A percentile compares a stretch with the other conserved stretches of the same genome.
Conservation (phyloP, 305 asterid species). For the Withania somnifera region DNA sequence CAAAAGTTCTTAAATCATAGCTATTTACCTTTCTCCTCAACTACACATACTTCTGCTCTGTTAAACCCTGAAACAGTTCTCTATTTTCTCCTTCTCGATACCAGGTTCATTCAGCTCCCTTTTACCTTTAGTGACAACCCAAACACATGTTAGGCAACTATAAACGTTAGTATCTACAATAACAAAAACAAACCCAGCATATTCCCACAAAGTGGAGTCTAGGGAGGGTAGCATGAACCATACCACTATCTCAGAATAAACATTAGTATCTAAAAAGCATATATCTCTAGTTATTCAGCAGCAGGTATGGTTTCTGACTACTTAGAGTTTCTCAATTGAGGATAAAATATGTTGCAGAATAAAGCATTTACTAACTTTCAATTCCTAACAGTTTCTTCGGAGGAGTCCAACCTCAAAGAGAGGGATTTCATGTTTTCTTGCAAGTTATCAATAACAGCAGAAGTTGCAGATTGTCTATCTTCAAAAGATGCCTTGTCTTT, state of each 20-base stretch:
- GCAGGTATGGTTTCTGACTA: not conserved
- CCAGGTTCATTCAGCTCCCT: constrained; percentile 62
- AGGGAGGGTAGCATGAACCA: too few species aligned
- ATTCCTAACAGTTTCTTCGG: constrained; percentile 54
- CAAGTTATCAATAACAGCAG: constrained; percentile 58
- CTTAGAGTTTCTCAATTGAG: not conserved
- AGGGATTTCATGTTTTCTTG: constrained; percentile 53
- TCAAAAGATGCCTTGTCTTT: constrained; percentile 63
- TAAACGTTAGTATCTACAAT: too few species aligned
- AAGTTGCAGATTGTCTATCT: constrained; percentile 66
- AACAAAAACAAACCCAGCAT: too few species aligned
- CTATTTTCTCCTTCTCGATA: constrained; percentile 45
- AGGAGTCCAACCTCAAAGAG: constrained; percentile 58
- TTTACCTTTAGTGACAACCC: constrained; percentile 50
- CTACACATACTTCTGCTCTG: constrained; percentile 36
- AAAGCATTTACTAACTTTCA: constrained; percentile 35
- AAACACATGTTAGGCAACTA: constrained; percentile 11
- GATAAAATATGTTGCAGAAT: not conserved
- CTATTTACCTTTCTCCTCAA: constrained; percentile 69
- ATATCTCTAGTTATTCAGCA: not conserved
- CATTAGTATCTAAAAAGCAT: not conserved
- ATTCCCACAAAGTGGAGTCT: too few species aligned
- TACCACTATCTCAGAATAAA: too few species aligned
- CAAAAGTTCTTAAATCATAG: not conserved
- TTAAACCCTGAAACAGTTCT: constrained; percentile 46